Base-by-base conservation (phyloP, 805 yeast genomes). In the Yamadazyma sp. region DNA sequence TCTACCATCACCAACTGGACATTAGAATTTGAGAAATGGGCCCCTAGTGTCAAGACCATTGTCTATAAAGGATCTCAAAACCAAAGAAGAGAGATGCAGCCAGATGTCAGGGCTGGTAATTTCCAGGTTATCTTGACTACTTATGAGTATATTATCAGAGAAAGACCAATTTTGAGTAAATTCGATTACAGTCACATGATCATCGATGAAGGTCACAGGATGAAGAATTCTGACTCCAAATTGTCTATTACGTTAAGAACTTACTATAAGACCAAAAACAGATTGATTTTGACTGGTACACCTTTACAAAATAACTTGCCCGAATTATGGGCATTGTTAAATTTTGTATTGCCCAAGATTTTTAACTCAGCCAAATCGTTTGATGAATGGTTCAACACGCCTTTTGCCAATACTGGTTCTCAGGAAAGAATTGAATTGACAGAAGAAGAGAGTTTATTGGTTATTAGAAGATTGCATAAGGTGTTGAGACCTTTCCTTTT, bases 351-450 rank as follows among this genome's bases (percentile, higher is more conserved):
- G 45, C 95, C 95, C 6, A 82, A 84, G 52, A 82, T 85, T 57
- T 85, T 85, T 72, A 85, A 84, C 54, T 84, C 93, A 23, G 93
- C 83, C 8, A 83, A 85, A 54, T 81, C 91, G 6, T 85, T 85
- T 54, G 93, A 85, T 54, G 95, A 85, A 55, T 85, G 95, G 95
- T 85, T 85, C 56, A 85, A 85, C 53, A 85, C 95, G 0, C 95
- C 95, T 5, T 85, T 85, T 63, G 91, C 90, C 3, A 84, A 83
- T 47, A 80, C 93, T 12, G 95, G 95, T 41, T 70, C 80, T 11
- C 91, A 83, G 57, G 95, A 85, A 50, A 82, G 82, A 58, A 71
- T 85, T 36, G 93, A 81, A 45, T 70, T 85, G 46, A 80, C 88
- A 0, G 95, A 85, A 74, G 95, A 85, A 81, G 95, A 85, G 61